Base-by-base conservation (phyloP, 768 basidiomycete species). In the Termitomyces sp. region DNA sequence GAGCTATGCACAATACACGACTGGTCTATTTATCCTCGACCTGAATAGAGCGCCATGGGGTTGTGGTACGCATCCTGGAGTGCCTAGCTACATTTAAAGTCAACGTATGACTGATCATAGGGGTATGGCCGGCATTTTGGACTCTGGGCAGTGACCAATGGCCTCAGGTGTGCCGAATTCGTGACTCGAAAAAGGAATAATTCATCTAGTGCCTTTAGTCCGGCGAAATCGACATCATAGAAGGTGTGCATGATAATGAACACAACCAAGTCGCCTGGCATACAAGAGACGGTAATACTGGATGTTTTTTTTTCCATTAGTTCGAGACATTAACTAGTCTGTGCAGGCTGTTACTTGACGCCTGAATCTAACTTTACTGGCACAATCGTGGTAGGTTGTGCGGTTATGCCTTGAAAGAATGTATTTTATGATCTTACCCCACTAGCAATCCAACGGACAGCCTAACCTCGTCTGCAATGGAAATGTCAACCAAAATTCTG, bases 201-300 rank as follows among this genome's bases (percentile, higher is more conserved):
- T 60, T 53, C 54, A 50, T 63, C 56, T 57, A 36, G 48, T 64
- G 51, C 56, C 36, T 36, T 42, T 40, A 91, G 90, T 76, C 73
- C 12, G 90, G 90, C 14, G 90, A 92, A 72, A 88, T 92, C 58
- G 90, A 92, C 69, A 87, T 92, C 30, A 84, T 91, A 32, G 90
- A 91, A 70, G 90, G 90, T 14, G 90, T 92, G 6, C 90, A 92
- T 61, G 88, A 90, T 66, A 89, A 90, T 59, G 75, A 86, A 66
- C 88, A 92, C 64, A 92, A 92, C 63, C 90, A 92, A 71, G 86
- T 92, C 18, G 86, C 89, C 32, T 91, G 84, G 82, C 89, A 91
- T 67, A 89, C 87, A 26, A 79, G 74, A 53, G 78, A 84, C 58
- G 86, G 86, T 83, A 62, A 33, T n/a, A 43, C 32, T 16, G n/a